Evolutionary conservation across 805 yeast genomes (phyloP).

Genomic region (Metschnikowia matae): DNA sequence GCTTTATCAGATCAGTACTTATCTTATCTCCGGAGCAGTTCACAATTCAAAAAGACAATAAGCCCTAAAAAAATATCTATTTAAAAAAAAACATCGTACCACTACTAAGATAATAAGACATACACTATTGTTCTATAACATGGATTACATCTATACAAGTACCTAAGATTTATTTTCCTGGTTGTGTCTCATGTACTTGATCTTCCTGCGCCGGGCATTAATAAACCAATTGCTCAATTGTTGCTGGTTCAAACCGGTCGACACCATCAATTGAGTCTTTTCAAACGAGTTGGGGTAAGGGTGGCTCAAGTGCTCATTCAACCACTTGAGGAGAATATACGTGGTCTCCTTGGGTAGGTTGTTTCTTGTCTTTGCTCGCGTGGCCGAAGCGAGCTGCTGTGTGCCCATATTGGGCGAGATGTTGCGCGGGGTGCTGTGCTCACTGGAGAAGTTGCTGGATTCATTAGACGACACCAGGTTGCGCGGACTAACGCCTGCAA

Average conservation of each 20-base stretch:
- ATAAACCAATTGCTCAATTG: constrained; percentile 87
- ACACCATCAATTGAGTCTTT: constrained; percentile 60
- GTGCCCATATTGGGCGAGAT: not conserved
- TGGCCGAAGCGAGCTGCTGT: not conserved
- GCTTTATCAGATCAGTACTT: too few relatives aligned
- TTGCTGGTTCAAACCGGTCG: constrained; percentile 75
- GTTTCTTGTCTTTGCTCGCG: constrained; percentile 46
- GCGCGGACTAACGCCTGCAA: not conserved
- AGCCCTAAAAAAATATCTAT: too few relatives aligned
- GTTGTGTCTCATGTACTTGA: constrained; percentile 47
- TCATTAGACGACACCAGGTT: not conserved
- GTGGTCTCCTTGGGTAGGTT: constrained; percentile 79
- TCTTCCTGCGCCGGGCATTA: constrained; percentile 76
- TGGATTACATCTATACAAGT: not conserved
- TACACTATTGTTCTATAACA: too few relatives aligned
- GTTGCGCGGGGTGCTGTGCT: not conserved
- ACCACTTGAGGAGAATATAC: constrained; percentile 66
- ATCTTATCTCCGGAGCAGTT: too few relatives aligned
- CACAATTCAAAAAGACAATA: too few relatives aligned
- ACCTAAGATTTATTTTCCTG: constrained; percentile 5
- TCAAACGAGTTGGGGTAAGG: constrained; percentile 85
- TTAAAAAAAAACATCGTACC: too few relatives aligned
- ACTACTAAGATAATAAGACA: too few relatives aligned
- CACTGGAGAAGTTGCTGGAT: not conserved
- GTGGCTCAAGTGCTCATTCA: constrained; percentile 65